Evolutionary conservation across 305 asterid species (phyloP).

Genomic region (Fraxinus dipetala): DNA sequence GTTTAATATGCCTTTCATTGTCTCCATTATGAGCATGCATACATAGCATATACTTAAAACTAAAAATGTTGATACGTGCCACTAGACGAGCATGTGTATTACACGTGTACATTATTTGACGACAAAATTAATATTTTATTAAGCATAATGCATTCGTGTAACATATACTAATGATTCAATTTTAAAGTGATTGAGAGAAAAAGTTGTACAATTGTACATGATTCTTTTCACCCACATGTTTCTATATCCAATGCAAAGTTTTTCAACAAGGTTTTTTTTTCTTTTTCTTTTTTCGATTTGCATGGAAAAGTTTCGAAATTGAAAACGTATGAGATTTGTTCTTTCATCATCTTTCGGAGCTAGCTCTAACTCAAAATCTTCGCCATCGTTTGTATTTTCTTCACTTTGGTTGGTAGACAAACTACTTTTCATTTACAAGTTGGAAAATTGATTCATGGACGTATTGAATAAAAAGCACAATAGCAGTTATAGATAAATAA

Average conservation of each 20-base stretch:
- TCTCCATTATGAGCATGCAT: not conserved
- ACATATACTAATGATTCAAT: not conserved
- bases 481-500: not conserved
- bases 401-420: not conserved
- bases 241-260: not conserved
- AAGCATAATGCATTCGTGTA: not conserved
- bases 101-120: not conserved
- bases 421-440: not conserved
- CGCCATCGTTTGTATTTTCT: not conserved
- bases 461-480: not conserved
- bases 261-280: no score
- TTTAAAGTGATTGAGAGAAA: not conserved
- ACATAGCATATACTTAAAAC: not conserved
- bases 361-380: not conserved
- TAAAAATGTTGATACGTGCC: not conserved
- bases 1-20: constrained; percentile 6
- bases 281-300: not conserved
- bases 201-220: not conserved
- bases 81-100: not conserved
- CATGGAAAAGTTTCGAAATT: not conserved
- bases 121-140: not conserved
- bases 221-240: not conserved
- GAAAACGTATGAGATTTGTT: not conserved
- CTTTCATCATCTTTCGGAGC: not conserved
- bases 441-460: not conserved